Percentiles rank a stretch among this genome's conserved stretches.
These are phyloP conservation scores for Houttuynia cordata DNA, from an alignment of 164 flowering plant genomes.

Conservation along the genomic window DNA sequence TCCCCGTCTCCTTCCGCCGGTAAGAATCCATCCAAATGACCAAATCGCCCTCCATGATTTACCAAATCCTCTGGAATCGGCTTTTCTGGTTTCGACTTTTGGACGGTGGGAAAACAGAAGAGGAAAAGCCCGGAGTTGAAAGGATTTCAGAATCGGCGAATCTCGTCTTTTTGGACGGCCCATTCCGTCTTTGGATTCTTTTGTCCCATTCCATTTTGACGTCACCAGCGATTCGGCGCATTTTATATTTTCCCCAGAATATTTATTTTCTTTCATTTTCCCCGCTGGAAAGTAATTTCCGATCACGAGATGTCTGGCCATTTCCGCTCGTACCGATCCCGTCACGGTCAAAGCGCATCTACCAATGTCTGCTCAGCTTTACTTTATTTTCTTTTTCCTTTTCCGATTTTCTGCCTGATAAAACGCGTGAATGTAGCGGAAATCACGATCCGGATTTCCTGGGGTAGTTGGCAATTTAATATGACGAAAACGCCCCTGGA, in stretches of 20 bases:
- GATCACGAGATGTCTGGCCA: no score
- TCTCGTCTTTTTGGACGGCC: not conserved
- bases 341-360: not conserved
- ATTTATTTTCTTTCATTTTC: not conserved
- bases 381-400: no score
- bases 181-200: no score
- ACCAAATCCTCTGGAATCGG: no score
- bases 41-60: no score
- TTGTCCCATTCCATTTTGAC: no score
- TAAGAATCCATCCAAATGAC: not conserved
- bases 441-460: conserved; percentile 1
- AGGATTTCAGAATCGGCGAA: not conserved
- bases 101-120: no score
- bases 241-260: not conserved
- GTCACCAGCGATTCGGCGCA: not conserved
- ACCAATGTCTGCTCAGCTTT: not conserved
- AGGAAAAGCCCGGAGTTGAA: no score
- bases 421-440: not conserved
- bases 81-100: no score
- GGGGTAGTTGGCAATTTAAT: not conserved
- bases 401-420: not conserved
- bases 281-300: not conserved
- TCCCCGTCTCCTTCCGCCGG: conserved; percentile 44
- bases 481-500: not conserved
- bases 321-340: no score